Evolutionary conservation across 805 yeast genomes (phyloP), one percentile per base, ranked within the genome.

Genomic region (Kuraishia molischiana): DNA sequence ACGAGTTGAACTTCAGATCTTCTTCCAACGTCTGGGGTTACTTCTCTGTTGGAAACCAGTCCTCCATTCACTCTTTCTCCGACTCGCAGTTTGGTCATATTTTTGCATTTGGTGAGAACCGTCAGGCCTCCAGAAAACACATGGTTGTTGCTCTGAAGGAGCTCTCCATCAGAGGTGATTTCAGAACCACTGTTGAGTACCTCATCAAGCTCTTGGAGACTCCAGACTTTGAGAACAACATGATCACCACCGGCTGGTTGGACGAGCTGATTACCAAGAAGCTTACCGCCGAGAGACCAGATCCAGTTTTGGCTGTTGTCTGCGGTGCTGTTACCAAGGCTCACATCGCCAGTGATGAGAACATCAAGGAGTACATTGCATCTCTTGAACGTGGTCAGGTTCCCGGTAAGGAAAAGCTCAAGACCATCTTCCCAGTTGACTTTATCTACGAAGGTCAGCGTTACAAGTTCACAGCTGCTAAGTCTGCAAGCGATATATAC

Each of bases 21-120:
- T 82, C 95, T 26, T 87, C 97, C 8, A 90, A 92, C 51, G 99
- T 94, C 36, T 92, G 99, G 99, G 99, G 99, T 68, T 92, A 92
- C 61, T 92, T 92, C 75, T 86, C 96, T 15, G 97, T 92, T 38
- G 86, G 92, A 50, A 87, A 85, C 64, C 90, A 85, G 59, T 95
- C 97, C 44, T 89, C 95, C 38, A 94, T 92, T 53, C 99, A 92
- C 64, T 87, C 97, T 4, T 94, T 87, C 67, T 83, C 95, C 22
- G 99, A 92, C 62, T 90, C 98, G 40, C 99, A 92, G 65, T 92
- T 92, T 54, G 99, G 99, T 60, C 99, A 92, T 62, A 92, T 92
- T 44, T 92, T 92, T 61, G 97, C 99, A 24, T 94, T 90, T 63
- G 98, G 98, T 60, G 98, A 92, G 67, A 90, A 89, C 58, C 83